Percentiles rank a stretch among this genome's conserved stretches.
phyloP scores from a whole-genome alignment of 129 eudicot genomes.

The Rutidosis leptorrhynchoides region DNA sequence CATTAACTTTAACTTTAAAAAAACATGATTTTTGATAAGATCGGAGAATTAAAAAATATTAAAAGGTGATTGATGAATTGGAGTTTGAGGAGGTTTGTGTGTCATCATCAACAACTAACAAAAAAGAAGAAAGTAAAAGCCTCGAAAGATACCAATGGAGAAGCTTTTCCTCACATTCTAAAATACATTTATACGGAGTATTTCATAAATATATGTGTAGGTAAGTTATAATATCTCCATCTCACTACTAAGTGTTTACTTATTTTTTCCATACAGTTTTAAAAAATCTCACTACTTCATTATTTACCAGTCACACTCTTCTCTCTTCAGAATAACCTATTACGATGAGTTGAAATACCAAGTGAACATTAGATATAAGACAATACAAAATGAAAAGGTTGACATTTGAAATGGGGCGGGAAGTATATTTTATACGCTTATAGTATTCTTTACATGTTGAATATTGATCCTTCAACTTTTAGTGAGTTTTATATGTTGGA shows the following conservation, averaged over 20 bases:
- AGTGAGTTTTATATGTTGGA: neutral
- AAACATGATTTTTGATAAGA: conserved; percentile 16
- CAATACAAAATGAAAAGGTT: no score
- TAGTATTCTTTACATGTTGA: no score
- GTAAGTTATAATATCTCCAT: conserved; percentile 3
- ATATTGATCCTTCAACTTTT: conserved; percentile 14
- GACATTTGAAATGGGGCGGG: no score
- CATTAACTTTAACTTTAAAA: conserved; percentile 15
- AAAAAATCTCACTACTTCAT: no score
- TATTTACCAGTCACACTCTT: no score
- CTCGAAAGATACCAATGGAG: conserved; percentile 32
- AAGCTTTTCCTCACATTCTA: conserved; percentile 31
- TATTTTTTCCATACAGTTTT: no score
- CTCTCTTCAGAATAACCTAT: no score
- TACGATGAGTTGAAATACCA: no score
- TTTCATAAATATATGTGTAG: conserved; percentile 26
- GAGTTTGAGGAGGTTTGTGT: conserved; percentile 13
- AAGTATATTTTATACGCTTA: no score
- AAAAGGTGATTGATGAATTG: conserved; percentile 14
- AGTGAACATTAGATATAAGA: no score
- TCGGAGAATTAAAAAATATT: conserved; percentile 14
- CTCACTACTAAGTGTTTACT: no score
- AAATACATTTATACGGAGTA: conserved; percentile 25
- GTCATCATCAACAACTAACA: conserved; percentile 33
- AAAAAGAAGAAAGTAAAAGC: conserved; percentile 21